Percentiles rank a stretch among this genome's conserved stretches.
These are phyloP conservation scores for Pseudonectria foliicola DNA, from an alignment of 2,329 filamentous ascomycete genomes.

Conservation along the genomic window DNA sequence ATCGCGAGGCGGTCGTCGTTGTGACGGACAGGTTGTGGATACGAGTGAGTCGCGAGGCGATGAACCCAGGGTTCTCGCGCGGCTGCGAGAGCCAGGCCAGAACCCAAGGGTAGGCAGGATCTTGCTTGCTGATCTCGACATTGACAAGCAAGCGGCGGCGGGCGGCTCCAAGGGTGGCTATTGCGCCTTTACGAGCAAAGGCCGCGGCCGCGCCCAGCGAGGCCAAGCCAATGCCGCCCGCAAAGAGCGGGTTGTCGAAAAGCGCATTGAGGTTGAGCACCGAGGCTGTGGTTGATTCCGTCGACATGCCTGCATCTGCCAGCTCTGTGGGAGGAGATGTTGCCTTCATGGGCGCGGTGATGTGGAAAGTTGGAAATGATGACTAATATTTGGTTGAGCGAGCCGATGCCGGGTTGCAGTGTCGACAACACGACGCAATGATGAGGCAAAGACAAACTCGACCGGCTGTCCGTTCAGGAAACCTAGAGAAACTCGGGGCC, in stretches of 20 bases:
- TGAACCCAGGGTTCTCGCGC: constrained; percentile 55
- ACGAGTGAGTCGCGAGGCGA: constrained; percentile 50
- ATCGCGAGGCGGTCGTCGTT: constrained; percentile 53
- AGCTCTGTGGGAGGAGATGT: constrained; percentile 11
- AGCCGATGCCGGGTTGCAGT: too few species aligned
- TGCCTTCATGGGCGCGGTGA: constrained; percentile 6
- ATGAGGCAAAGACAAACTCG: too few species aligned
- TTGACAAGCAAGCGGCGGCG: constrained; percentile 86
- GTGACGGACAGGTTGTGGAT: constrained; percentile 53
- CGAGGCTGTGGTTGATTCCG: constrained; percentile 23
- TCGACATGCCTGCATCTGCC: constrained; percentile 22
- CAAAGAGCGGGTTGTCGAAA: constrained; percentile 57
- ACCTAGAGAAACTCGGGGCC: too few species aligned
- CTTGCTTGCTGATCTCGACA: constrained; percentile 90
- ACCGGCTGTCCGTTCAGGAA: too few species aligned
- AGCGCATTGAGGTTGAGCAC: constrained; percentile 48
- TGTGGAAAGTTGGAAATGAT: constrained; percentile 1
- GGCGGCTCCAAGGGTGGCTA: constrained; percentile 65
- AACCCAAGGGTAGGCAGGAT: constrained; percentile 90
- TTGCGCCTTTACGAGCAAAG: constrained; percentile 69
- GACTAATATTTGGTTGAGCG: constrained; percentile 4
- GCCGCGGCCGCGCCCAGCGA: constrained; percentile 76
- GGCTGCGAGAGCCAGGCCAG: constrained; percentile 89
- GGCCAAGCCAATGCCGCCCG: constrained; percentile 81
- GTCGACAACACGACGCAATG: too few species aligned